A percentile compares a stretch with the other conserved stretches of the same genome.
Evolutionary conservation across 495 filamentous ascomycete genomes (phyloP).

Genomic region (Halenospora varia): DNA sequence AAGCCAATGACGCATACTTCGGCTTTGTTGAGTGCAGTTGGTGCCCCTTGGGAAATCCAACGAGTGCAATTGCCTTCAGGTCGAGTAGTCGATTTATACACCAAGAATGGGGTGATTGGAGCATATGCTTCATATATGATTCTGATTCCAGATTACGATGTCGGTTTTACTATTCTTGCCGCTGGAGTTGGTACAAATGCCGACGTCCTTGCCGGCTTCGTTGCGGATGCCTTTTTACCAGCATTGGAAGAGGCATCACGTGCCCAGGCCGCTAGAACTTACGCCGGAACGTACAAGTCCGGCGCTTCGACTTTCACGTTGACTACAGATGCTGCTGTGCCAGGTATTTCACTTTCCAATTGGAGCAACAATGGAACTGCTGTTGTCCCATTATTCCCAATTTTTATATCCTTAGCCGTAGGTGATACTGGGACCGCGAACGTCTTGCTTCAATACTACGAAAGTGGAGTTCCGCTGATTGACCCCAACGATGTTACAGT

Average conservation of each 20-base stretch:
- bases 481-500: not conserved
- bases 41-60: constrained; percentile 57
- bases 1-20: constrained; percentile 51
- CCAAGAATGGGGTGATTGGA: constrained; percentile 47
- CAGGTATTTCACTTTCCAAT: not conserved
- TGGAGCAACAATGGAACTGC: not conserved
- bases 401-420: not conserved
- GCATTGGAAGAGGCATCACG: constrained; percentile 1
- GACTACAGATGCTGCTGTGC: not conserved
- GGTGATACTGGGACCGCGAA: not conserved
- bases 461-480: not conserved
- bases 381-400: not conserved
- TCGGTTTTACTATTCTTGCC: constrained; percentile 45
- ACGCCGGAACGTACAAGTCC: not conserved
- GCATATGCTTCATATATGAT: constrained; percentile 40
- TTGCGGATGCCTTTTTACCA: not conserved
- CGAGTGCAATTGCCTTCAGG: constrained; percentile 30
- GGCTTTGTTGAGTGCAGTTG: constrained; percentile 38
- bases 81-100: constrained; percentile 41
- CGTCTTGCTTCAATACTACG: not conserved
- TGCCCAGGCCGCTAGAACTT: not conserved
- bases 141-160: constrained; percentile 48
- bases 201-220: constrained; percentile 3
- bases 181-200: constrained; percentile 31
- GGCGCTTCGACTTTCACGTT: not conserved